A percentile compares a stretch with the other conserved stretches of the same genome.
Evolutionary conservation across 176 grass and related monocot genomes (phyloP).

Genomic region (Oryza officinalis): DNA sequence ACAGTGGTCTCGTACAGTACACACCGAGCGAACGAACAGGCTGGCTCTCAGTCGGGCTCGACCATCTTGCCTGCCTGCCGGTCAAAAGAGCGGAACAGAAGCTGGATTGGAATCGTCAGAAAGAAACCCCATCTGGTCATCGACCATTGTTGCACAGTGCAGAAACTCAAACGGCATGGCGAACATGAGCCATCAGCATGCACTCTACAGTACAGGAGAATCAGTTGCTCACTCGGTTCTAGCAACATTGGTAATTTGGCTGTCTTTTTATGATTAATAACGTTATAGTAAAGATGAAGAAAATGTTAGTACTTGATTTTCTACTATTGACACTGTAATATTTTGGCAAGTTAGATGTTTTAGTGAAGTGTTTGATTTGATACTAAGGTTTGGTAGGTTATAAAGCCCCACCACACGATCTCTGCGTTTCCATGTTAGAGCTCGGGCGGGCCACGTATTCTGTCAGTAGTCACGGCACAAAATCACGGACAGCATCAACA

Average conservation of each 20-base stretch:
- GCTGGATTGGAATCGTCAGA: background rate
- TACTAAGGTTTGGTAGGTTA: no score
- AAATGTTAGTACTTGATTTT: background rate
- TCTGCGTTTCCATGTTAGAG: no score
- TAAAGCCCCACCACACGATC: no score
- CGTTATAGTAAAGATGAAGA: background rate
- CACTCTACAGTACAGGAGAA: conserved; percentile 3
- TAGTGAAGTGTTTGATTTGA: background rate
- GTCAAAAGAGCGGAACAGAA: background rate
- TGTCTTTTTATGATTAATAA: background rate
- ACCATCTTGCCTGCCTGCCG: background rate
- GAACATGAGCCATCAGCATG: background rate
- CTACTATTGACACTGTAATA: background rate
- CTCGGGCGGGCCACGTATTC: no score
- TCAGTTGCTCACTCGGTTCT: no score
- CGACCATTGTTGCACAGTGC: background rate
- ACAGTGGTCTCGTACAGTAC: background rate
- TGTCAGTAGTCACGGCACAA: background rate
- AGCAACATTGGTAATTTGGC: no score
- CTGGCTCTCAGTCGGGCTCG: background rate
- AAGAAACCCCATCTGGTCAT: background rate
- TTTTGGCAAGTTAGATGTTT: background rate
- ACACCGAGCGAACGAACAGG: background rate
- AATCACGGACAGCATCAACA: background rate
- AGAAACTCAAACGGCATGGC: conserved; percentile 6